Evolutionary conservation across 148 eudicot species (phyloP), one percentile per base, ranked within the genome.

Genomic region (Rhododendron vialii): DNA sequence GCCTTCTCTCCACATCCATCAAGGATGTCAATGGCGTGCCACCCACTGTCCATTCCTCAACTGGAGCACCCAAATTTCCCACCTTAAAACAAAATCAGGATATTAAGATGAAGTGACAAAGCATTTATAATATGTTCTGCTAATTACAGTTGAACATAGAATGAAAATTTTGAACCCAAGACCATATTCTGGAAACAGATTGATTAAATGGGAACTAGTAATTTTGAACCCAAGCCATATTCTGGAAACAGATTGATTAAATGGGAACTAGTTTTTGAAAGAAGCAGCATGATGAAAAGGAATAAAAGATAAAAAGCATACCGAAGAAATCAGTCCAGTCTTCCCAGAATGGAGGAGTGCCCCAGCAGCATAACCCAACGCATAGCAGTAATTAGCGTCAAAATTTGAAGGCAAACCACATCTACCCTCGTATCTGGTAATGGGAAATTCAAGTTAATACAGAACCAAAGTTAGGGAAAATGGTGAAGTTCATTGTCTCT

Each of bases 301-400:
- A 53, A 76, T n/a, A 53, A n/a, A 74, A 38, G 11, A 73, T 5
- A 75, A 55, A 75, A 38, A 69, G 50, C 82, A 55, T 43, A 77
- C 86, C 14, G 80, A 84, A 14, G 85, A 84, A 38, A 84, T 84
- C 85, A 84, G 30, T 48, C 85, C 85, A 50, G 80, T 84, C 36
- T 73, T 84, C 30, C 85, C 85, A 50, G 65, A 84, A 33, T 84
- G 85, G 12, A 84, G 85, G 47, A 84, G 85, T 9, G 80, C 85
- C n/a, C 80, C 85, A 50, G 80, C 85, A 73, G 80, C 85, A 84
- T 73, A 84, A 84, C 85, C 85, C 85, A 84, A 84, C 22, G 85
- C 79, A 73, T 73, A 84, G 36, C 85, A 84, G 65, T 84, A 84
- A 2, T 41, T 48, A 7, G 85, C 9, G 13, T 84, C 85, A 30